Base-by-base conservation (phyloP, 805 yeast genomes). In the Lachancea nothofagi region DNA sequence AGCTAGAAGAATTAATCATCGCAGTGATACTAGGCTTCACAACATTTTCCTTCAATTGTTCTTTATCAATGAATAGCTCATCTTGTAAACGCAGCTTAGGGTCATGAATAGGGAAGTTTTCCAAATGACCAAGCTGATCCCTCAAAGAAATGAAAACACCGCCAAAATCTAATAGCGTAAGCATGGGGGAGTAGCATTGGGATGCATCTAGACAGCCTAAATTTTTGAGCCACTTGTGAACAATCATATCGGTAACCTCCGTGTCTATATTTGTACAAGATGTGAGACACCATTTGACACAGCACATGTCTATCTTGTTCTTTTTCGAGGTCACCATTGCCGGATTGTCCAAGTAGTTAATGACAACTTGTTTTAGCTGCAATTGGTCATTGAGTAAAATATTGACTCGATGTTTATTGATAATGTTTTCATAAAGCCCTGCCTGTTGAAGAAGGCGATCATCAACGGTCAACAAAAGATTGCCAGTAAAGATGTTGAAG, bases 121-220 rank as follows among this genome's bases (percentile, higher is more conserved):
- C 59, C 23, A 58, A 17, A 15, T 49, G 47, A 5, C 64, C 64
- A 12, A 89, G 66, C 87, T 96, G 90, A 59, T 93, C 99, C 48
- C 95, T 72, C 72, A 88, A 75, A 1, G 97, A 78, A 5, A 93
- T 78, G 9, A 89, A 88, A 77, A 90, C 85, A 2, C 99, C 99
- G 24, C 98, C 98, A 54, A 88, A 94, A 56, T 93, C 98, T 47
- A 84, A 77, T 36, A 93, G 66, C 0, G 96, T 83, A 31, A 93
- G 67, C 69, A 93, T 74, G 0, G 99, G 99, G 0, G 95, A 80
- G 21, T 88, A 81, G 4, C 87, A 84, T 38, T 77, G 75, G 26
- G 82, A 72, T 0, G 95, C 81, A 38, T 74, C 75, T 40, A 69
- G 73, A 53, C 95, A 87, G 0, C 98, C 98, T 38, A 93, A 62